Evolutionary conservation across 106 monocot species (phyloP), one percentile per base, ranked within the genome.

Genomic region (Dendrobium nobile): DNA sequence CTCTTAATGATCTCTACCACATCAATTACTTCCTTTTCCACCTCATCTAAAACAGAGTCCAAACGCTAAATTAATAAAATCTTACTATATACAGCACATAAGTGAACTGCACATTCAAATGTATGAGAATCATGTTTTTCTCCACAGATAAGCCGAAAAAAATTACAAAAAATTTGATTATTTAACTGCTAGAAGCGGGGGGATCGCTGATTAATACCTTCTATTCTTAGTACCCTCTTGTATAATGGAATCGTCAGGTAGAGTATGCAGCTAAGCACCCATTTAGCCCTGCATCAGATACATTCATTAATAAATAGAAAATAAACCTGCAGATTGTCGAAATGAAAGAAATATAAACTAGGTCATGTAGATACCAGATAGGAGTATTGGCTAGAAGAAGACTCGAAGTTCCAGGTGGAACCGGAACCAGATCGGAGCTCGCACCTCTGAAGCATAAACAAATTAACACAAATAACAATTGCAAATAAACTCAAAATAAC

Each of bases 1-100:
- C 4, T 67, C 26, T 67, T 27, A 27, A 67, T n/a, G 4, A 67
- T 67, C 22, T 67, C 24, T 22, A 67, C n/a, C 67, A 67, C 67
- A 67, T 67, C 67, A n/a, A 67, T 27, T 67, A 27, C n/a, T 67
- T 67, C 67, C 67, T 27, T 67, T 22, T 67, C 67, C 67, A 67
- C 67, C n/a, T 27, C 67, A 67, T 67, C 67, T 67, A 67, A n/a
- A 67, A 24, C 26, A 67, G 20, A 67, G 22, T 9, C 26, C n/a
- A n/a, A 31, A 31, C 31, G 24, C 58, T 6, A 7, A 45, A 45
- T 45, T 45, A 45, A 45, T 45, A n/a, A 2, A 27, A 67, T 67
- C 67, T 24, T 9, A 9, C 9, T 2, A 22, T 27, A 27, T 26
- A 27, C 26, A 26, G 9, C 9, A 67, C 9, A 22, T 58, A 7